Conservation (phyloP, 106 monocot genomes). For the Dactylorhiza incarnata region DNA sequence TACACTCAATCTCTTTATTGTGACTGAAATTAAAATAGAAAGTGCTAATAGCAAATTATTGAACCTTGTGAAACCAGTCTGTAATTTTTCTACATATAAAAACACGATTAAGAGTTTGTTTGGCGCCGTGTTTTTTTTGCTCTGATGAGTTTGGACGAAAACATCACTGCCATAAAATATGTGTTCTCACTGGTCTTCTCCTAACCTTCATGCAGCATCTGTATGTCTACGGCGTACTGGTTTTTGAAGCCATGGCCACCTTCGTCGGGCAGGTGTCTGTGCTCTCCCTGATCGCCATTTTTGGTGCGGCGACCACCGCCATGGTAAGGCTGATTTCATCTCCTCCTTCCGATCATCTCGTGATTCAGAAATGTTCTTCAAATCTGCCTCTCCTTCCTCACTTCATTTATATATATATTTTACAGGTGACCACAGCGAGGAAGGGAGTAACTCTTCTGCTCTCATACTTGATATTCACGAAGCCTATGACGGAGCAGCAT, state of each 20-base stretch:
- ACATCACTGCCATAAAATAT: too few relatives aligned
- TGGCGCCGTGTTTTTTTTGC: too few relatives aligned
- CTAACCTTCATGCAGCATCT: conserved; percentile 51
- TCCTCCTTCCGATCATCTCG: background rate
- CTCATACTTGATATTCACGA: conserved; percentile 56
- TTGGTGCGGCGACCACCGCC: conserved; percentile 84
- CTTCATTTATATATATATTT: background rate
- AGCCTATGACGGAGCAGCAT: conserved; percentile 61
- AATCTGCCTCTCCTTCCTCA: background rate
- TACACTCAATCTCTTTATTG: too few relatives aligned
- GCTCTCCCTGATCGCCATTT: conserved; percentile 76
- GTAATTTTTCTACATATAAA: too few relatives aligned
- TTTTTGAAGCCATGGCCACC: conserved; percentile 82
- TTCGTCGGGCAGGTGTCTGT: conserved; percentile 83
- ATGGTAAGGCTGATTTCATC: conserved; percentile 37
- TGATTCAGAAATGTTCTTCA: background rate
- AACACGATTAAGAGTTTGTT: too few relatives aligned
- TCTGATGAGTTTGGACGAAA: too few relatives aligned
- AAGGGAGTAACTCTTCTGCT: conserved; percentile 56
- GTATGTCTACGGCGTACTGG: conserved; percentile 73
- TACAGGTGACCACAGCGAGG: conserved; percentile 50
- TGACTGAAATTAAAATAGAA: too few relatives aligned
- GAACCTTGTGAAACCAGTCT: too few relatives aligned
- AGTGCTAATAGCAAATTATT: too few relatives aligned
- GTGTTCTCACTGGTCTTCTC: too few relatives aligned